Evolutionary conservation across 2,329 filamentous ascomycete genomes (phyloP).

Genomic region (Exophiala bonariae): DNA sequence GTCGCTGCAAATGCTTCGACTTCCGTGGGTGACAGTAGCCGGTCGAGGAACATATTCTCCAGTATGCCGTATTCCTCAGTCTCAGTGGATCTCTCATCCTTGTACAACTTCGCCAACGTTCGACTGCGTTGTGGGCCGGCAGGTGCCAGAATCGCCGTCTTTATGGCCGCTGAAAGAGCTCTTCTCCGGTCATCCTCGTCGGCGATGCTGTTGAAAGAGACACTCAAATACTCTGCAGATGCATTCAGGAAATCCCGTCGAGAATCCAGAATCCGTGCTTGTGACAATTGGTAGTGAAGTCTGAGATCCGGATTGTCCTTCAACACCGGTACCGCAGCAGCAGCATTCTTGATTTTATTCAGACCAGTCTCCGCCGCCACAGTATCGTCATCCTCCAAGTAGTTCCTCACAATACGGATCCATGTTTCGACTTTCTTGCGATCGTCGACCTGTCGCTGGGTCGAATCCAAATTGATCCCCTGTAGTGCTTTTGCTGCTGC

Average conservation of each 20-base stretch:
- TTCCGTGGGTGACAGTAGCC: conserved; percentile 77
- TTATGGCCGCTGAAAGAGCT: conserved; percentile 82
- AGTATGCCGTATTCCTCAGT: conserved; percentile 83
- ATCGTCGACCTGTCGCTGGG: conserved; percentile 79
- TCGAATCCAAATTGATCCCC: conserved; percentile 83
- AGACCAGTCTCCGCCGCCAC: conserved; percentile 81
- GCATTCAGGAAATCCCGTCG: conserved; percentile 87
- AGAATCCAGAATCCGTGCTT: conserved; percentile 90
- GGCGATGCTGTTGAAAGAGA: conserved; percentile 76
- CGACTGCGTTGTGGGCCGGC: conserved; percentile 83
- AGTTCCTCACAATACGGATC: conserved; percentile 92
- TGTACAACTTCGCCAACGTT: conserved; percentile 81
- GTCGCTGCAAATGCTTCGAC: conserved; percentile 81
- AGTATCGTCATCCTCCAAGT: conserved; percentile 90
- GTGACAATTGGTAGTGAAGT: conserved; percentile 85
- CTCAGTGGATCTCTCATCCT: conserved; percentile 78
- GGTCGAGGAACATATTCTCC: conserved; percentile 96
- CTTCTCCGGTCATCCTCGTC: conserved; percentile 83
- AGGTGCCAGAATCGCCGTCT: conserved; percentile 87
- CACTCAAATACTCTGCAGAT: conserved; percentile 81
- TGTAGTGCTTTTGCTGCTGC: conserved; percentile 76
- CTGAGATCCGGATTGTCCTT: conserved; percentile 67
- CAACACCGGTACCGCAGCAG: conserved; percentile 63
- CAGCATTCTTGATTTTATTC: conserved; percentile 93
- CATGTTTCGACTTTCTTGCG: conserved; percentile 81